Evolutionary conservation across 495 filamentous ascomycete species (phyloP).

Genomic region (Cetradonia linearis): DNA sequence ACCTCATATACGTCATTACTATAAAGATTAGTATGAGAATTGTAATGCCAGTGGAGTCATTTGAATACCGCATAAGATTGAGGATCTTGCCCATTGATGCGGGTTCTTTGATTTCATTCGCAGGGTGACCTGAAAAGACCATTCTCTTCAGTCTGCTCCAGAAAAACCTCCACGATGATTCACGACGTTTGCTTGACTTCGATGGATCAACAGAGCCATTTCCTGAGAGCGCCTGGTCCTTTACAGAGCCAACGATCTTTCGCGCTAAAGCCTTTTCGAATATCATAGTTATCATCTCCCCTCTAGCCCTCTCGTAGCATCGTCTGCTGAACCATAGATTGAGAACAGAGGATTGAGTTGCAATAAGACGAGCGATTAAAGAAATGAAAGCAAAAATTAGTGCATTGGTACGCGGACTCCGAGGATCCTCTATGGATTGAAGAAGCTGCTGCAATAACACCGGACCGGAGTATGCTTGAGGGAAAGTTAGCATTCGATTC

Average conservation of each 20-base stretch:
- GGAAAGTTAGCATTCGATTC: not conserved
- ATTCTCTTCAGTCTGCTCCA: not conserved
- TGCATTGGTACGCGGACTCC: conserved; percentile 41
- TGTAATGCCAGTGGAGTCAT: no score
- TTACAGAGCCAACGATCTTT: conserved; percentile 50
- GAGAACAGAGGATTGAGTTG: conserved; percentile 56
- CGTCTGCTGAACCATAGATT: conserved; percentile 65
- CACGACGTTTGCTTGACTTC: not conserved
- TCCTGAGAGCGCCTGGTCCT: conserved; percentile 3
- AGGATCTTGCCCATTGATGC: conserved; percentile 77
- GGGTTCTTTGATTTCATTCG: conserved; percentile 39
- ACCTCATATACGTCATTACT: conserved; percentile 70
- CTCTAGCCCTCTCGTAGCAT: conserved; percentile 66
- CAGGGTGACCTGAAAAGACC: not conserved
- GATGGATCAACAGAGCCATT: not conserved
- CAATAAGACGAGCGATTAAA: conserved; percentile 48
- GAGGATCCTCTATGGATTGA: conserved; percentile 49
- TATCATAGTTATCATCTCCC: conserved; percentile 80
- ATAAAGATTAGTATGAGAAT: conserved; percentile 20
- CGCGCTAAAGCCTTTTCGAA: conserved; percentile 73
- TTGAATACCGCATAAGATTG: conserved; percentile 54
- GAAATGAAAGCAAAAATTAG: conserved; percentile 57
- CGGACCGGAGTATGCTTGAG: conserved; percentile 31
- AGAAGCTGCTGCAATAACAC: conserved; percentile 64
- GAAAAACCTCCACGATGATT: not conserved